Conservation (phyloP, 257 asterid species). For the Phtheirospermum japonicum region DNA sequence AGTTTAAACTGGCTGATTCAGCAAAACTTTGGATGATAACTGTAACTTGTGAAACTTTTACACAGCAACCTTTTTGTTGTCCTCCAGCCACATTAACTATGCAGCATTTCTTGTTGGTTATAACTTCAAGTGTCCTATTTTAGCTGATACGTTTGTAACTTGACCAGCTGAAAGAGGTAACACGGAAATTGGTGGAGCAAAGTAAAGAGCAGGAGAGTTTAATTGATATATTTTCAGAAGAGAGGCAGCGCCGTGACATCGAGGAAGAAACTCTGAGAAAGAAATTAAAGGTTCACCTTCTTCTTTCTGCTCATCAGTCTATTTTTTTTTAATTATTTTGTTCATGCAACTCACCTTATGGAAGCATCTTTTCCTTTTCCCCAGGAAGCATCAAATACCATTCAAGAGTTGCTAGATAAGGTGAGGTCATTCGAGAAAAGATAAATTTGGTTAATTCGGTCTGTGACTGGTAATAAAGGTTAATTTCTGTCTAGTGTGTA, state of each 20-base stretch:
- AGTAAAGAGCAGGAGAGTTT: conserved; percentile 70
- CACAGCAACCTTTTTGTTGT: too few species aligned
- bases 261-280: conserved; percentile 73
- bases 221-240: conserved; percentile 80
- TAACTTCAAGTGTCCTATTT: neutral
- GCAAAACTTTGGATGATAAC: too few species aligned
- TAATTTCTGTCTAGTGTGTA: neutral
- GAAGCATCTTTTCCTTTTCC: neutral
- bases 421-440: conserved; percentile 42
- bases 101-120: neutral
- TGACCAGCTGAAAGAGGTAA: conserved; percentile 57
- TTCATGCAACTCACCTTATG: neutral
- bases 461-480: neutral
- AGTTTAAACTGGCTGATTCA: too few species aligned
- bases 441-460: conserved; percentile 14
- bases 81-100: neutral
- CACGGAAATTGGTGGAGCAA: conserved; percentile 46
- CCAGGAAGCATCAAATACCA: conserved; percentile 70
- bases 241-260: conserved; percentile 69
- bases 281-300: conserved; percentile 56
- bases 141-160: conserved; percentile 23
- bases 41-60: too few species aligned
- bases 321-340: neutral
- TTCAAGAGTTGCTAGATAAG: conserved; percentile 57
- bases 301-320: neutral